Percentiles rank a stretch among this genome's conserved stretches.
phyloP scores from a whole-genome alignment of 1,139 yeast genomes.

The Magnusiomyces paraingens region DNA sequence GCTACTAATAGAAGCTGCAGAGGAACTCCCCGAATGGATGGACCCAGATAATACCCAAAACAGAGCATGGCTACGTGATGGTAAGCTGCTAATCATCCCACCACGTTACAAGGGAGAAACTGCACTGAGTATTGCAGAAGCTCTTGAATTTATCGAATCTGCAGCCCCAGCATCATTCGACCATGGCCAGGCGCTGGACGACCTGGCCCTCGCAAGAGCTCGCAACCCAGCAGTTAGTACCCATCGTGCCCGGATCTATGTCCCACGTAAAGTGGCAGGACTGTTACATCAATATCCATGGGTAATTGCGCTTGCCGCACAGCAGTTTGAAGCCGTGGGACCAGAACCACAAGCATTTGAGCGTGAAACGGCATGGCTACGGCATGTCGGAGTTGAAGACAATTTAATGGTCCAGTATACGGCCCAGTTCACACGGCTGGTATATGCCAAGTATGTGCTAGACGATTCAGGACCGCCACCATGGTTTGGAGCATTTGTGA shows the following conservation, averaged over 20 bases:
- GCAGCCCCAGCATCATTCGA: neutral
- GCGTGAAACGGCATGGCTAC: neutral
- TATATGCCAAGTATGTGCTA: slow-evolving; percentile 7
- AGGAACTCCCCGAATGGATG: slow-evolving; percentile 3
- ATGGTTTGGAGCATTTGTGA: slow-evolving; percentile 6
- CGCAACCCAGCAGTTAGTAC: neutral
- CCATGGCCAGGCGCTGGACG: neutral
- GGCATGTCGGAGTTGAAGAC: neutral
- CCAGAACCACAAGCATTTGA: neutral
- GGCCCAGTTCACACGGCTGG: slow-evolving; percentile 9
- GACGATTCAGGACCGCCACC: slow-evolving; percentile 5
- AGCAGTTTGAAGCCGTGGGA: neutral
- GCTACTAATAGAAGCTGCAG: slow-evolving; percentile 8
- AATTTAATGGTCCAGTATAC: slow-evolving; percentile 7
- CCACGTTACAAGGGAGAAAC: neutral
- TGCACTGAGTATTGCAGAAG: slow-evolving; percentile 4
- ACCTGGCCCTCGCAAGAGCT: slow-evolving; percentile 2
- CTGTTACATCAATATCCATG: slow-evolving; percentile 8
- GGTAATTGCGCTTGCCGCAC: slow-evolving; percentile 4
- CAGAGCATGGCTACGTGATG: slow-evolving; percentile 12
- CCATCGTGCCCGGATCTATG: slow-evolving; percentile 9
- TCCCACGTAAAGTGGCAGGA: slow-evolving; percentile 11
- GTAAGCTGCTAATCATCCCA: slow-evolving; percentile 7
- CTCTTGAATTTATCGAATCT: slow-evolving; percentile 6
- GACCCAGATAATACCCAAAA: slow-evolving; percentile 8